These are phyloP conservation scores for Benincasa hispida DNA, from an alignment of 306 rosid genomes.

Conservation along the genomic window DNA sequence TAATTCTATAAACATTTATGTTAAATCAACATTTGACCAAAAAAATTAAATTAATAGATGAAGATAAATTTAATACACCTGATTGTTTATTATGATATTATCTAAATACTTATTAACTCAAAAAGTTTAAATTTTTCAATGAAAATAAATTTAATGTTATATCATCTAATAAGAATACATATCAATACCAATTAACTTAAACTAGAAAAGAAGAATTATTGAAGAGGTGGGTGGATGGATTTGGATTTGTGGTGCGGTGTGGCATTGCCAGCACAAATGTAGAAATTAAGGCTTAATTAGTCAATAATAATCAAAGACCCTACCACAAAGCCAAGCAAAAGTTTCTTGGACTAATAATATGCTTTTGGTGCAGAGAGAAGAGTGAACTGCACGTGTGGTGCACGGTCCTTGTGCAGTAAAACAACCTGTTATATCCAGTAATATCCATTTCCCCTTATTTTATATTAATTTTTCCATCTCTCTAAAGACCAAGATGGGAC, in stretches of 20 bases:
- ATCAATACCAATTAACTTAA: too few species aligned
- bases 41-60: too few species aligned
- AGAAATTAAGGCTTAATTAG: neutral
- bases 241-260: neutral
- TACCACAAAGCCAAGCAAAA: neutral
- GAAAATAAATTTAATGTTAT: too few species aligned
- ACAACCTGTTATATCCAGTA: constrained; percentile 7
- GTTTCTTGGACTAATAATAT: constrained; percentile 1
- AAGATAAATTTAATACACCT: too few species aligned
- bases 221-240: neutral
- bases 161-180: too few species aligned
- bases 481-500: neutral
- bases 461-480: neutral
- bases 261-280: neutral
- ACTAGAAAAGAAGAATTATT: neutral
- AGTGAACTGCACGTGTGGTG: constrained; percentile 20
- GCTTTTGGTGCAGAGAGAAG: constrained; percentile 5
- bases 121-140: too few species aligned
- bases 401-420: constrained; percentile 1
- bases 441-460: neutral
- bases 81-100: too few species aligned
- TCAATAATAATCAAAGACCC: constrained; percentile 4
- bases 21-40: too few species aligned
- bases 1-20: too few species aligned
- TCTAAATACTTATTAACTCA: too few species aligned